These are phyloP conservation scores for Ustilago lituana DNA, from an alignment of 1,284 basidiomycete genomes.

Conservation along the genomic window DNA sequence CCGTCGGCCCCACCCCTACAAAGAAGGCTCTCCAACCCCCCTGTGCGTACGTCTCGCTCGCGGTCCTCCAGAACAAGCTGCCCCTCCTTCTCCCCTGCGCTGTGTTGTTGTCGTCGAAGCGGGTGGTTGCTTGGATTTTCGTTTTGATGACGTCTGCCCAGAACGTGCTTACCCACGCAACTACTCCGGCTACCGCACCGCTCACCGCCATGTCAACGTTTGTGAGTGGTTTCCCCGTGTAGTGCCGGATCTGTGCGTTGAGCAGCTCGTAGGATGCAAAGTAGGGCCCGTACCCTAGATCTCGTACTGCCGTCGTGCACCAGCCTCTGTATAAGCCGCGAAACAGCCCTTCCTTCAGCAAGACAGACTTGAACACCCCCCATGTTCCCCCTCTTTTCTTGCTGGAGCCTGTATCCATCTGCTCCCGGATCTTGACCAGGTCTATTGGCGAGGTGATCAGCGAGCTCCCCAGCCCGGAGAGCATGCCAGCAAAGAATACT, in stretches of 20 bases:
- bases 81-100: no score
- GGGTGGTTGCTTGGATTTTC: conserved; percentile 54
- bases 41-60: conserved; percentile 26
- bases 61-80: conserved; percentile 28
- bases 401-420: conserved; percentile 31
- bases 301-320: conserved; percentile 52
- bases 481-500: conserved; percentile 54
- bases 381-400: conserved; percentile 17
- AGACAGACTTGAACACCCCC: conserved; percentile 31
- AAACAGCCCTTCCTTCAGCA: conserved; percentile 27
- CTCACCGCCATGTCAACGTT: conserved; percentile 54
- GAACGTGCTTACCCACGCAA: conserved; percentile 62
- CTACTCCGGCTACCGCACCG: conserved; percentile 55
- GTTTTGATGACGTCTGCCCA: conserved; percentile 63
- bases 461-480: conserved; percentile 47
- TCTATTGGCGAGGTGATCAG: conserved; percentile 62
- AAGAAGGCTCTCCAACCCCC: conserved; percentile 56
- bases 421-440: conserved; percentile 62
- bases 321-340: conserved; percentile 53
- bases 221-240: conserved; percentile 12
- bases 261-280: conserved; percentile 58
- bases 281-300: conserved; percentile 59
- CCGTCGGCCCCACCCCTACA: conserved; percentile 54
- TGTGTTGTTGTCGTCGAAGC: not conserved
- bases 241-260: conserved; percentile 25